phyloP scores from a whole-genome alignment of 2,329 filamentous ascomycete genomes.

The Fusarium tanahbumbuense region DNA sequence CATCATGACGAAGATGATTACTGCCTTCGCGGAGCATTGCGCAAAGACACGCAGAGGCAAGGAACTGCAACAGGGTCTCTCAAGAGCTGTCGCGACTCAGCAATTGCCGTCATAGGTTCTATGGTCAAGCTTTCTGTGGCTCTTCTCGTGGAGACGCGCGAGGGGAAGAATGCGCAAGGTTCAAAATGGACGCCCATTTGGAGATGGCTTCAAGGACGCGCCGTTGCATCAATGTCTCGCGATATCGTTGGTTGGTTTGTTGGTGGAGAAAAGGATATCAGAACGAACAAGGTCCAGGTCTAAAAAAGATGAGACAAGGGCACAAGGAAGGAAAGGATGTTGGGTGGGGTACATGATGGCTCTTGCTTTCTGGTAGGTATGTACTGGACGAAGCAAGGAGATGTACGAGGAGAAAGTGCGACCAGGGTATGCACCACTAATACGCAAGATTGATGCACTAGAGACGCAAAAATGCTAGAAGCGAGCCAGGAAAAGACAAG shows the following conservation, averaged over 20 bases:
- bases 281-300: constrained; percentile 33
- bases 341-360: constrained; percentile 14
- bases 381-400: constrained; percentile 33
- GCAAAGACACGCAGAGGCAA: background rate
- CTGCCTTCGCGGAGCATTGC: background rate
- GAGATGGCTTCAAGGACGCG: constrained; percentile 45
- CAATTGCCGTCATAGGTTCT: constrained; percentile 15
- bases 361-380: background rate
- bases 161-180: constrained; percentile 24
- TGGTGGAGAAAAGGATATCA: constrained; percentile 40
- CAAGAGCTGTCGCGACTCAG: constrained; percentile 29
- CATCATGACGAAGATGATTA: constrained; percentile 18
- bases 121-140: constrained; percentile 6
- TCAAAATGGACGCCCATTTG: constrained; percentile 36
- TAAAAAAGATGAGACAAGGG: constrained; percentile 39
- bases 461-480: constrained; percentile 30
- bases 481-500: constrained; percentile 42
- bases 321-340: constrained; percentile 32
- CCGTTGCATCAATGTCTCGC: constrained; percentile 42
- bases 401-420: constrained; percentile 25
- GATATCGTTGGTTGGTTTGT: constrained; percentile 43
- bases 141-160: constrained; percentile 27
- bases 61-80: constrained; percentile 23
- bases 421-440: constrained; percentile 29
- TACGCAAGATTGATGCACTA: constrained; percentile 29